phyloP scores from a whole-genome alignment of 306 rosid genomes.

The Vigna radiata region DNA sequence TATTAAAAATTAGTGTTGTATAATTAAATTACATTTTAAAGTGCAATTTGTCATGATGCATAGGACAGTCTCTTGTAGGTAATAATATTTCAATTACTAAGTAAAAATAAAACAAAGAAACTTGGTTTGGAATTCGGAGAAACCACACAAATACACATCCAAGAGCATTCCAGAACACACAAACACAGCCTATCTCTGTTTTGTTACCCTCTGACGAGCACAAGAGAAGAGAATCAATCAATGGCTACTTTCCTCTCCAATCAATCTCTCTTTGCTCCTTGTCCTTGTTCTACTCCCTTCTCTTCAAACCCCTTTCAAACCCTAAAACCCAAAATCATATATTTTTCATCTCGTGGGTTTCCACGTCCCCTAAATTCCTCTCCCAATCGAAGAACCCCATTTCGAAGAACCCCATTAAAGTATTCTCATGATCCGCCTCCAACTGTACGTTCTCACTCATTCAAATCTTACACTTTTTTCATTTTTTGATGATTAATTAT shows the following conservation, averaged over 20 bases:
- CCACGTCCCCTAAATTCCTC: slow-evolving; percentile 43
- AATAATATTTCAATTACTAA: no score
- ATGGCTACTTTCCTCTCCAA: slow-evolving; percentile 65
- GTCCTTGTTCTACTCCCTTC: slow-evolving; percentile 47
- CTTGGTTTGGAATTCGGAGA: not conserved
- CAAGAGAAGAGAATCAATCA: not conserved
- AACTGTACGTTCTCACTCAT: slow-evolving; percentile 46
- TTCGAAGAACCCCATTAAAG: slow-evolving; percentile 48
- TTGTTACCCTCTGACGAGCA: not conserved
- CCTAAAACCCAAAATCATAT: slow-evolving; percentile 39
- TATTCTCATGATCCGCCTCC: slow-evolving; percentile 47
- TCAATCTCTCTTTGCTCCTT: slow-evolving; percentile 46
- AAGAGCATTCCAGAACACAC: not conserved
- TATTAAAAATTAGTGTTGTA: no score
- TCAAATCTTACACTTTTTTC: not conserved
- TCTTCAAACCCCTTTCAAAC: slow-evolving; percentile 52
- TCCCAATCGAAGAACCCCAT: slow-evolving; percentile 31
- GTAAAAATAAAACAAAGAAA: no score
- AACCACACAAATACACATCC: not conserved
- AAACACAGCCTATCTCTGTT: not conserved
- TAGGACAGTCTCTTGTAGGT: no score
- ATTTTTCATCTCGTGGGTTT: slow-evolving; percentile 37
- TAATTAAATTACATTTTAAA: no score
- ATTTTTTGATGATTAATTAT: not conserved
- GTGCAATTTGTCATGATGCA: no score